Base-by-base conservation (phyloP, 768 basidiomycete genomes). In the Leccinum imitatum region DNA sequence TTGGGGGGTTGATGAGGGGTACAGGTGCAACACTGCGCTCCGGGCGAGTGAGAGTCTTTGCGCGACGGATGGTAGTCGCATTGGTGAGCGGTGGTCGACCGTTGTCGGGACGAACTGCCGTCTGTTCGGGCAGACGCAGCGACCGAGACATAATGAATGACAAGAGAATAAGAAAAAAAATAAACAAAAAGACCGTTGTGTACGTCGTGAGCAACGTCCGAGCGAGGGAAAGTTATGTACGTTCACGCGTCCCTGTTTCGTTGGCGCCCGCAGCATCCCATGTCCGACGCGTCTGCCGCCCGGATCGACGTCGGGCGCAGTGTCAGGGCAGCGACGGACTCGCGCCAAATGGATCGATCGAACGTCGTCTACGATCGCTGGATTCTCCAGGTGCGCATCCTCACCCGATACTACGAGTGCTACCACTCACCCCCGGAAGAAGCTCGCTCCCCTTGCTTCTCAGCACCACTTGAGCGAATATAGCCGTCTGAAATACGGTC, bases 21-120 rank as follows among this genome's bases (percentile, higher is more conserved):
- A 91, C 90, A 37, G 95, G 93, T 4, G 94, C 94, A 53, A 98
- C 91, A 70, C 91, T 83, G 59, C 97, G 87, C 79, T 99, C 97
- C 69, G 97, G 97, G 59, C 93, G 84, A 54, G 93, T 98, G 66
- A 99, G 87, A 6, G 97, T 99, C 81, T 98, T 99, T 71, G 91
- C 92, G 56, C 95, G 84, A 57, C 89, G 87, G 58, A 94, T 79
- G 53, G 89, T 89, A 51, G 84, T 75, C 50, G 82, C 83, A 31
- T 81, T 75, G 15, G 78, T 71, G 41, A 73, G 57, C 15, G 85
- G 80, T 52, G 80, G 79, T 55, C 85, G 85, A 86, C 58, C 82
- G 74, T 89, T 86, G 64, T 65, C 53, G 61, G 72, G 68, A 57
- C 46, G 46, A 23, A 23, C 46, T 57, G 68, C 31, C 0, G 11